Conservation (phyloP, 2,329 filamentous ascomycete genomes). For the Diaporthe vaccinii region DNA sequence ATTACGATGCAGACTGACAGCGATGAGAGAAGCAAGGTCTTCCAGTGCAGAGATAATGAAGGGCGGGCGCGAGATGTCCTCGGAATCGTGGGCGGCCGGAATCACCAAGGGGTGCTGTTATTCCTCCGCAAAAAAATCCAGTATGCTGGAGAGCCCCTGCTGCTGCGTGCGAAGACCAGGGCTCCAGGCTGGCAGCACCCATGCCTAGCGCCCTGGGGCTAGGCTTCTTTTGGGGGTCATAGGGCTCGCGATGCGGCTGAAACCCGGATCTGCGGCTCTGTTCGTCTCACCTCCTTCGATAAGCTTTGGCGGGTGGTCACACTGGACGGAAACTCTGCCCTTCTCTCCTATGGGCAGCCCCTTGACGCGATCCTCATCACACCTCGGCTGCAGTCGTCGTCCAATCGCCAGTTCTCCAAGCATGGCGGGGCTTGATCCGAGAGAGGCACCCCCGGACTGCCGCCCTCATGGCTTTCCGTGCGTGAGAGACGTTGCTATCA, state of each 20-base stretch:
- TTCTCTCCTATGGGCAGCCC: not conserved
- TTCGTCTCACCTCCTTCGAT: constrained; percentile 33
- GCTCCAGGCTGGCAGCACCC: constrained; percentile 15
- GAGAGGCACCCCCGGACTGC: not conserved
- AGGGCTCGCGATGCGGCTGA: constrained; percentile 36
- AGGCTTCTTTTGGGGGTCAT: constrained; percentile 1
- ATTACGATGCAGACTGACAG: not conserved
- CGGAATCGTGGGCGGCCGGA: constrained; percentile 18
- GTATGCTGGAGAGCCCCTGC: constrained; percentile 26
- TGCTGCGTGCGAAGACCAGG: constrained; percentile 11
- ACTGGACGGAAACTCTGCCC: constrained; percentile 1
- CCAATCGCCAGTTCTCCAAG: not conserved
- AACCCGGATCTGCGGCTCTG: constrained; percentile 41
- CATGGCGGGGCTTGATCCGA: not conserved
- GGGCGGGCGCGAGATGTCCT: not conserved
- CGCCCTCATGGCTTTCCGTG: not conserved
- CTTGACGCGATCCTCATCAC: constrained; percentile 16
- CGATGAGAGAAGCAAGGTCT: not conserved
- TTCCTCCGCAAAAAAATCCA: not conserved
- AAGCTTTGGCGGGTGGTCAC: constrained; percentile 1
- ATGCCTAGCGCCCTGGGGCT: not conserved
- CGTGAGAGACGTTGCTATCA: not conserved
- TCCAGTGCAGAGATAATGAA: not conserved
- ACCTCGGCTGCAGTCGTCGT: constrained; percentile 17
- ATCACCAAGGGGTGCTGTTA: constrained; percentile 1